Evolutionary conservation across 495 filamentous ascomycete genomes (phyloP).

Genomic region (Neurospora pannonica): DNA sequence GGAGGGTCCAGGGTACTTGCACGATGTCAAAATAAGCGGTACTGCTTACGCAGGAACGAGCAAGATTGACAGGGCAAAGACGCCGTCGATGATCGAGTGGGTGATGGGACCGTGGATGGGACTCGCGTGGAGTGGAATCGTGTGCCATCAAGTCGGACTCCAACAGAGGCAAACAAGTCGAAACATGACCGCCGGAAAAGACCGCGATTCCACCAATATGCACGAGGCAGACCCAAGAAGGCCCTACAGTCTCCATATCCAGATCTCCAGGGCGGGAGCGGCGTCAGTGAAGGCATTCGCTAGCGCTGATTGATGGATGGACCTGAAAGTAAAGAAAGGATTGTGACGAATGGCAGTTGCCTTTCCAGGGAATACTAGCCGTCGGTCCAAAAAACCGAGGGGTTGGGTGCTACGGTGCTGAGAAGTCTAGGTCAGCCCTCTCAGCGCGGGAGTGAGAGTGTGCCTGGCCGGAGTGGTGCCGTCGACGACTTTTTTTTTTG

Average conservation of each 20-base stretch:
- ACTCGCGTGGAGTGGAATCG: not conserved
- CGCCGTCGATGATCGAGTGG: not conserved
- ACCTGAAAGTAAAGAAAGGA: not conserved
- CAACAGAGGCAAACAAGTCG: not conserved
- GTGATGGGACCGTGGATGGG: not conserved
- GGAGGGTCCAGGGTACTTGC: not conserved
- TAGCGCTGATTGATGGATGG: not conserved
- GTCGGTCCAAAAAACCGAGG: conserved; percentile 6
- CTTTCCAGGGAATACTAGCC: not conserved
- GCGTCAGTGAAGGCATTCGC: not conserved
- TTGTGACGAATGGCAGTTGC: conserved; percentile 8
- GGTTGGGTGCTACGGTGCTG: conserved; percentile 16
- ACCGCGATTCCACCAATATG: not conserved
- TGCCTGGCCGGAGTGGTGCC: not conserved
- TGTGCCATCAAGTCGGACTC: not conserved
- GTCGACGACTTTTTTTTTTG: not conserved
- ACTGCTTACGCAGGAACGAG: not conserved
- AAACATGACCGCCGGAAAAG: not conserved
- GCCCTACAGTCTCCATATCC: not conserved
- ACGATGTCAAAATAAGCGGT: not conserved
- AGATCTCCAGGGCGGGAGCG: not conserved
- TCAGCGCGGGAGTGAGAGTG: not conserved
- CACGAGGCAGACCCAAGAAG: not conserved
- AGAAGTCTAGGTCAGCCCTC: conserved; percentile 1
- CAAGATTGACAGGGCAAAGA: not conserved